Conservation (phyloP, 2,329 filamentous ascomycete genomes). For the Cylindrodendrum hubeiense region DNA sequence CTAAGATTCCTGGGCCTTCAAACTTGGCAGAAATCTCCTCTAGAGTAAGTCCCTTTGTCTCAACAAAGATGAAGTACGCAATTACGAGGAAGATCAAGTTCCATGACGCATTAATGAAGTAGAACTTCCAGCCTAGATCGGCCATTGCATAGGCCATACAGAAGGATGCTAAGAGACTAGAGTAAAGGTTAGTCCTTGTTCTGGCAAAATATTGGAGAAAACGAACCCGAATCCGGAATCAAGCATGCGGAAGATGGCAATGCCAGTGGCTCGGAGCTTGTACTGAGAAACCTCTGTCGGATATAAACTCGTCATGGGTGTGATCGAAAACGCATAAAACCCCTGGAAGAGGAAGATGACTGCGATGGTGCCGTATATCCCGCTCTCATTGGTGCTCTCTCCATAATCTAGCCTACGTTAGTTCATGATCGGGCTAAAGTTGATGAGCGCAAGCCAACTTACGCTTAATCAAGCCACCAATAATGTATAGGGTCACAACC, state of each 20-base stretch:
- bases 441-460: background rate
- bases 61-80: constrained; percentile 44
- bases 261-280: constrained; percentile 47
- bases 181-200: background rate
- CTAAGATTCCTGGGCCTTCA: constrained; percentile 24
- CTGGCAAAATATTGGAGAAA: background rate
- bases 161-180: constrained; percentile 43
- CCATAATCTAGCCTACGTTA: constrained; percentile 42
- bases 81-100: constrained; percentile 43
- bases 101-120: constrained; percentile 48
- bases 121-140: constrained; percentile 47
- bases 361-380: constrained; percentile 54
- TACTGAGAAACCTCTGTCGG: constrained; percentile 49
- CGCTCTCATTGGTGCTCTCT: constrained; percentile 51
- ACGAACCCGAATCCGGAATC: constrained; percentile 45
- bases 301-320: constrained; percentile 50
- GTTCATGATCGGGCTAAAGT: background rate
- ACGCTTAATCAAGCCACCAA: constrained; percentile 45
- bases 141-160: constrained; percentile 47
- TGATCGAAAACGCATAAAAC: constrained; percentile 49
- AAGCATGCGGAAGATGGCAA: constrained; percentile 47
- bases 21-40: constrained; percentile 46
- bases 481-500: constrained; percentile 36
- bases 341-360: constrained; percentile 51
- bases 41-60: constrained; percentile 46